A percentile compares a stretch with the other conserved stretches of the same genome.
Evolutionary conservation across 352 stramenopile genomes (phyloP).

Genomic region (Globisporangium camurandrum): DNA sequence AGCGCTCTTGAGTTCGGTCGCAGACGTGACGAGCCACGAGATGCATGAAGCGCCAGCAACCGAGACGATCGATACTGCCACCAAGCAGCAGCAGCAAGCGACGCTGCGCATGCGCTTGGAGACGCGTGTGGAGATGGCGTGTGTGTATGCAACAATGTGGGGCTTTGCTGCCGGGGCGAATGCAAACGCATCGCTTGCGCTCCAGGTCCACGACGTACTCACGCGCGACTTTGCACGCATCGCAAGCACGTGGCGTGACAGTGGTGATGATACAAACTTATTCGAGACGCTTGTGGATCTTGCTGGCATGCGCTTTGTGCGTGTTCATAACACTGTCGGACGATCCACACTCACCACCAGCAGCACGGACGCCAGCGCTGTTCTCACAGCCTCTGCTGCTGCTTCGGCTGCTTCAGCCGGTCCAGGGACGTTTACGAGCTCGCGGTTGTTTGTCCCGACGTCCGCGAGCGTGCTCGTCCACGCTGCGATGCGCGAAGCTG

Average conservation of each 20-base stretch:
- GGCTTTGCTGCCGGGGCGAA: constrained; percentile 25
- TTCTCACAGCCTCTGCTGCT: too few relatives aligned
- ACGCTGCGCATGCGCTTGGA: constrained; percentile 2
- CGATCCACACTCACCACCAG: too few relatives aligned
- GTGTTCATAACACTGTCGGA: constrained; percentile 1
- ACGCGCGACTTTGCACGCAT: constrained; percentile 24
- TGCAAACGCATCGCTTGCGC: constrained; percentile 11
- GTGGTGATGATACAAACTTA: constrained; percentile 20
- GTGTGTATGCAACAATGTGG: constrained; percentile 49
- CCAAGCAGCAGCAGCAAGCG: neutral
- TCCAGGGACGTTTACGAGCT: constrained; percentile 1
- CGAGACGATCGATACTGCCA: neutral
- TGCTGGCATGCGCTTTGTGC: constrained; percentile 19
- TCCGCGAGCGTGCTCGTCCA: constrained; percentile 33
- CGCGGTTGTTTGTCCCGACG: constrained; percentile 34
- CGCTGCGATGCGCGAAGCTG: constrained; percentile 24
- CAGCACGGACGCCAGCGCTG: too few relatives aligned
- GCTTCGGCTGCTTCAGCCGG: too few relatives aligned
- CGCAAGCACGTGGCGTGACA: constrained; percentile 15
- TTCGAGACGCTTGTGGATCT: constrained; percentile 36
- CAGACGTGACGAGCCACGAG: constrained; percentile 1
- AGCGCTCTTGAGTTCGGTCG: constrained; percentile 18
- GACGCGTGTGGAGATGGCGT: constrained; percentile 40
- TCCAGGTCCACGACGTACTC: constrained; percentile 24
- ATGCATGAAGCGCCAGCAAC: neutral